Evolutionary conservation across 768 basidiomycete species (phyloP).

Genomic region (Mycena chlorophos): DNA sequence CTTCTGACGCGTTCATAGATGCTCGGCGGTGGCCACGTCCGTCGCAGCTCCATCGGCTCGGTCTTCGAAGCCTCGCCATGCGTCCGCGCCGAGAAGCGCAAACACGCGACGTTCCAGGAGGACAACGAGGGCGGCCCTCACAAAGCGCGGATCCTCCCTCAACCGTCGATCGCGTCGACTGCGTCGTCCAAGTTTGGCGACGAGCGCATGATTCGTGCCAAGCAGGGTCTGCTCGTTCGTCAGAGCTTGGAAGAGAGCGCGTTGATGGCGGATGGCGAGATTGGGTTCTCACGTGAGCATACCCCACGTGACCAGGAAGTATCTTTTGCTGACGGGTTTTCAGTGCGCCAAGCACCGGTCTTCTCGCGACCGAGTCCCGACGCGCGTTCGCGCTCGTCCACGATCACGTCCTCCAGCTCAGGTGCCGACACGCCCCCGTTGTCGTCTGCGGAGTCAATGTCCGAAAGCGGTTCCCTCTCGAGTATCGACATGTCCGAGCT

Average conservation of each 20-base stretch:
- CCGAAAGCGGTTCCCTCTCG: constrained; percentile 73
- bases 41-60: constrained; percentile 65
- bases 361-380: constrained; percentile 60
- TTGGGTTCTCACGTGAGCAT: constrained; percentile 51
- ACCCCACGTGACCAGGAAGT: background rate
- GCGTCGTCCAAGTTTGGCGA: constrained; percentile 64
- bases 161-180: constrained; percentile 67
- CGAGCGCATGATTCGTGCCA: constrained; percentile 67
- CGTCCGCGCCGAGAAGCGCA: constrained; percentile 62
- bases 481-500: constrained; percentile 73
- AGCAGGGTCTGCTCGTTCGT: constrained; percentile 59
- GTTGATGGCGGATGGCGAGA: constrained; percentile 67
- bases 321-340: constrained; percentile 16
- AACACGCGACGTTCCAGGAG: constrained; percentile 45
- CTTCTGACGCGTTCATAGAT: constrained; percentile 46
- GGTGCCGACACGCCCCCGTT: constrained; percentile 73
- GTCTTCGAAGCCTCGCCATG: constrained; percentile 72
- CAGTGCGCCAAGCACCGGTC: constrained; percentile 51
- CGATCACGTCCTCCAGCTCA: constrained; percentile 63
- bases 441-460: constrained; percentile 65
- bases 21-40: constrained; percentile 76
- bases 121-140: constrained; percentile 43
- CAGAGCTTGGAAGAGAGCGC: constrained; percentile 69
- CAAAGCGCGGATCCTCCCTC: constrained; percentile 54
- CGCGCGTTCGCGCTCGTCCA: constrained; percentile 63